Conservation (phyloP, 2,329 filamentous ascomycete species). For the Byssoonygena ceratinophila region DNA sequence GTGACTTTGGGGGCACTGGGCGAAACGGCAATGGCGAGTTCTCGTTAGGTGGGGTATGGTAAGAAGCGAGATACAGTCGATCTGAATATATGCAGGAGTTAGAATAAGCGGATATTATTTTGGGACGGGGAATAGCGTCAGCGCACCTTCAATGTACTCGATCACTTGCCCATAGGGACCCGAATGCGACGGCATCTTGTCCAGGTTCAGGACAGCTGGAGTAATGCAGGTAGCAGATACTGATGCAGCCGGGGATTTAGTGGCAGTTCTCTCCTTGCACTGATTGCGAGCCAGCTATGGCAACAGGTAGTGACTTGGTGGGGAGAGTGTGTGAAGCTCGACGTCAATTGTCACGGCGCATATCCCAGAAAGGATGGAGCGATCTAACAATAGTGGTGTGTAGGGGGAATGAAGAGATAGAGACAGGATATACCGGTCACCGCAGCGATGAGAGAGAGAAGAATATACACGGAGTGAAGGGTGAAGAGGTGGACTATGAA, state of each 20-base stretch:
- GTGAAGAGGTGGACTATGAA: not conserved
- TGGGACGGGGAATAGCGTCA: conserved; percentile 3
- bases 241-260: not conserved
- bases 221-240: not conserved
- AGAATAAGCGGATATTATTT: conserved; percentile 14
- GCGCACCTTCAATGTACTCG: conserved; percentile 85
- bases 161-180: conserved; percentile 76
- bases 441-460: not conserved
- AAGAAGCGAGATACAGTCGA: conserved; percentile 88
- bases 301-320: not conserved
- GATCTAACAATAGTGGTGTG: conserved; percentile 3
- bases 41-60: conserved; percentile 67
- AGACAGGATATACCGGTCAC: not conserved
- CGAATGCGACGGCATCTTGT: conserved; percentile 41
- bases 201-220: conserved; percentile 1
- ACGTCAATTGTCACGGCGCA: conserved; percentile 4
- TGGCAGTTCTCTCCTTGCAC: not conserved
- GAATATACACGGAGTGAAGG: conserved; percentile 3
- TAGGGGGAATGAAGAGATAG: not conserved
- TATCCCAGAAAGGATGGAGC: not conserved
- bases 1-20: conserved; percentile 48
- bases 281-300: not conserved
- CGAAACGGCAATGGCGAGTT: conserved; percentile 82
- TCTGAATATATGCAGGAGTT: conserved; percentile 39
- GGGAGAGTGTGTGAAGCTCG: not conserved